Evolutionary conservation across 2,329 filamentous ascomycete genomes (phyloP).

Genomic region (Aspergillus aculeatus): DNA sequence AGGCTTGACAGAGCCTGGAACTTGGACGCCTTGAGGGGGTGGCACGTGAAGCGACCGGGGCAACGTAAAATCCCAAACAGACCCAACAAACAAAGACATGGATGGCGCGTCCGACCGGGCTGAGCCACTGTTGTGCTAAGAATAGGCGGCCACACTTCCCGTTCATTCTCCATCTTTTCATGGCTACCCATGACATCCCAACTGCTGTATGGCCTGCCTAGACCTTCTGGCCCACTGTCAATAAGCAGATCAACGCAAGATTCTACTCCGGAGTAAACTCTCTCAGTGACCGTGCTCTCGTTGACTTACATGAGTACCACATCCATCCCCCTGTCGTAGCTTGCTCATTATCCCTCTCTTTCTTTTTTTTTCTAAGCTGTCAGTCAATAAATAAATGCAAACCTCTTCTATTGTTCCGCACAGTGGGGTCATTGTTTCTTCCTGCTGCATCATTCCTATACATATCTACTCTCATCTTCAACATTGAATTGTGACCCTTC

Average conservation of each 20-base stretch:
- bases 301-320: neutral
- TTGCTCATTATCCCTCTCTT: neutral
- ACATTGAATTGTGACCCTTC: neutral
- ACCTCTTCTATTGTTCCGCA: neutral
- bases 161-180: constrained; percentile 8
- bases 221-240: constrained; percentile 5
- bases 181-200: no score
- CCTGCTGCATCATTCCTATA: neutral
- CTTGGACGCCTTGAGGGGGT: no score
- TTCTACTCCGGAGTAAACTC: constrained; percentile 7
- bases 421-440: constrained; percentile 4
- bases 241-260: constrained; percentile 13
- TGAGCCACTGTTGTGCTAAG: constrained; percentile 14
- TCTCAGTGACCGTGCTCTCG: constrained; percentile 1
- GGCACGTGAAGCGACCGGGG: neutral
- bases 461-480: neutral
- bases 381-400: neutral
- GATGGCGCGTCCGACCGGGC: constrained; percentile 5
- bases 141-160: constrained; percentile 18
- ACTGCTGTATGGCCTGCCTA: neutral
- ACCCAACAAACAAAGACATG: constrained; percentile 2
- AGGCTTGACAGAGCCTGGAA: no score
- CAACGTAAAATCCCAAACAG: neutral
- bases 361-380: neutral
- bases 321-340: neutral